These are phyloP conservation scores for Lachancea cidri DNA, from an alignment of 805 yeast genomes.

Conservation along the genomic window DNA sequence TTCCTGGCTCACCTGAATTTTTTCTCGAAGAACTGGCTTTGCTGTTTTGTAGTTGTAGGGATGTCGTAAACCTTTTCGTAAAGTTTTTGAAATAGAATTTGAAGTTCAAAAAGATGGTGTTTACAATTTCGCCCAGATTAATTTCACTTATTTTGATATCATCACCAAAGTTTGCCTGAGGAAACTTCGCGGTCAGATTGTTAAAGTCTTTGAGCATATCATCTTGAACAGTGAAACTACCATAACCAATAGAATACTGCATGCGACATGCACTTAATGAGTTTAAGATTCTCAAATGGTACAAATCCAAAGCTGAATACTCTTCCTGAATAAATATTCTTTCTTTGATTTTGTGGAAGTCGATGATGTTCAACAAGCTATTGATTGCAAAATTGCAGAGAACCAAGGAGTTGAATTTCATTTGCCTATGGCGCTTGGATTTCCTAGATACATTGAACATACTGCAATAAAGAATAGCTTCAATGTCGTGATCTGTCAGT, in stretches of 20 bases:
- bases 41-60: background rate
- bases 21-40: background rate
- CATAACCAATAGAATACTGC: constrained; percentile 46
- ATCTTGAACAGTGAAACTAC: constrained; percentile 31
- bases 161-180: constrained; percentile 49
- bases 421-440: constrained; percentile 41
- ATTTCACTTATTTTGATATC: constrained; percentile 49
- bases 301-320: constrained; percentile 39
- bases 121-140: constrained; percentile 36
- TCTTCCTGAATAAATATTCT: constrained; percentile 30
- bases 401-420: constrained; percentile 48
- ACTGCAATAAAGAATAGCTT: constrained; percentile 51
- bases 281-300: constrained; percentile 50
- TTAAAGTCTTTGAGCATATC: constrained; percentile 34
- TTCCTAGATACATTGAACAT: constrained; percentile 51
- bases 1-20: constrained; percentile 1
- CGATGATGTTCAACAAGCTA: constrained; percentile 44
- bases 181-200: constrained; percentile 41
- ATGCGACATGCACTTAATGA: constrained; percentile 48
- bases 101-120: constrained; percentile 25
- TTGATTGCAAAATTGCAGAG: constrained; percentile 49
- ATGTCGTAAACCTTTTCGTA: constrained; percentile 4
- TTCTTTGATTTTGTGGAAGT: constrained; percentile 38
- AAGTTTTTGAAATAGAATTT: constrained; percentile 19
- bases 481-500: constrained; percentile 56